Conservation (phyloP, 345 rosid species). For the Melaleuca alternifolia region DNA sequence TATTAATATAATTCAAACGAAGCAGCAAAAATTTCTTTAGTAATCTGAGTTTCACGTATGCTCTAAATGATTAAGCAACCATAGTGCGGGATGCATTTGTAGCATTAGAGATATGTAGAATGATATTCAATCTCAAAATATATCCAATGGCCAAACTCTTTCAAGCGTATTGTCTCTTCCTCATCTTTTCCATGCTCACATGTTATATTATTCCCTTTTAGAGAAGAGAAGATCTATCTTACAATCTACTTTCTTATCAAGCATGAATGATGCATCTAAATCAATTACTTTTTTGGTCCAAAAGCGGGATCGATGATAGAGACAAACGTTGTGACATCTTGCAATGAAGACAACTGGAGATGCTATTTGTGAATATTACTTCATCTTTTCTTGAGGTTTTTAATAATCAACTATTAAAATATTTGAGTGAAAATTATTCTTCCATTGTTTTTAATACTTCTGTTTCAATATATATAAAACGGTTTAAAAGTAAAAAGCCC, state of each 20-base stretch:
- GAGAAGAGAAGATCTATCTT: neutral
- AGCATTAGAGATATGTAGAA: neutral
- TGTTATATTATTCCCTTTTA: neutral
- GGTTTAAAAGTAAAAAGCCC: too few species aligned
- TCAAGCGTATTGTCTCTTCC: neutral
- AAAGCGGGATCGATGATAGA: neutral
- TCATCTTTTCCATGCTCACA: neutral
- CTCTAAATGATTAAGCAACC: too few species aligned
- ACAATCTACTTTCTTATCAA: neutral
- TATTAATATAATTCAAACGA: too few species aligned
- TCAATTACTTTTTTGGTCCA: neutral
- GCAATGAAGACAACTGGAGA: too few species aligned
- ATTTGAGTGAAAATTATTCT: too few species aligned
- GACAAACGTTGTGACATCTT: neutral
- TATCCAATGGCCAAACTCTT: neutral
- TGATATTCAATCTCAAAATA: neutral
- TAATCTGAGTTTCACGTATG: neutral
- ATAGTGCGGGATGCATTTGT: neutral
- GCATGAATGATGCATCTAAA: neutral
- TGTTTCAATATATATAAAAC: too few species aligned
- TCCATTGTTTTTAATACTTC: too few species aligned
- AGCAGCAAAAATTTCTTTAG: neutral
- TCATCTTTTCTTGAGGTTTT: too few species aligned
- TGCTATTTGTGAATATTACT: too few species aligned
- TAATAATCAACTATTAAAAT: too few species aligned